These are phyloP conservation scores for Gossypioides kirkii DNA, from an alignment of 345 rosid species.

Conservation along the genomic window DNA sequence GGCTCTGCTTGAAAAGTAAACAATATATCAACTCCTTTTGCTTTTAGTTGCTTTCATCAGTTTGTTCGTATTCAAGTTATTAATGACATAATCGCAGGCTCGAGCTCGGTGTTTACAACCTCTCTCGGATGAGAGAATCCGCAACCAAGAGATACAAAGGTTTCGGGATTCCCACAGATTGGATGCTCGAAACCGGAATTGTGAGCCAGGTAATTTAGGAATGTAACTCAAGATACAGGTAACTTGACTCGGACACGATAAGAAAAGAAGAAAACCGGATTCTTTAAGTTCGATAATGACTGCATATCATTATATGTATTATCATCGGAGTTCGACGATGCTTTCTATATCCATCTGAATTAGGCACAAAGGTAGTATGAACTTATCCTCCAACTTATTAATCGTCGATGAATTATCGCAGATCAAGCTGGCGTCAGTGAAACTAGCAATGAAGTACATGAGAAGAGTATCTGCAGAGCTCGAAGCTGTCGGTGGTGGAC, in stretches of 20 bases:
- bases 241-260: too few relatives aligned
- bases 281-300: too few relatives aligned
- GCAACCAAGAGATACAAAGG: conserved; percentile 55
- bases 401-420: conserved; percentile 12
- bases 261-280: too few relatives aligned
- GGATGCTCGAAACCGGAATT: conserved; percentile 95
- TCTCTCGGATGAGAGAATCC: conserved; percentile 88
- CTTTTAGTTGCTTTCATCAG: neutral
- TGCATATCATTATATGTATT: too few relatives aligned
- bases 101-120: conserved; percentile 89
- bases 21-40: neutral
- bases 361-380: too few relatives aligned
- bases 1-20: conserved; percentile 79
- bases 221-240: neutral
- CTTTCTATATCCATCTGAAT: too few relatives aligned
- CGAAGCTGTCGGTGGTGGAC: conserved; percentile 53
- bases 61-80: neutral
- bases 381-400: too few relatives aligned
- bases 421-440: conserved; percentile 87
- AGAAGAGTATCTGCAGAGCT: conserved; percentile 91
- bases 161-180: conserved; percentile 72
- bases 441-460: conserved; percentile 95
- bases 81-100: conserved; percentile 37
- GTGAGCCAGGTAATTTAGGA: conserved; percentile 64
- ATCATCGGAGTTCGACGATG: too few relatives aligned